Base-by-base conservation (phyloP, 1,284 basidiomycete genomes). In the Ustilago trichophora region DNA sequence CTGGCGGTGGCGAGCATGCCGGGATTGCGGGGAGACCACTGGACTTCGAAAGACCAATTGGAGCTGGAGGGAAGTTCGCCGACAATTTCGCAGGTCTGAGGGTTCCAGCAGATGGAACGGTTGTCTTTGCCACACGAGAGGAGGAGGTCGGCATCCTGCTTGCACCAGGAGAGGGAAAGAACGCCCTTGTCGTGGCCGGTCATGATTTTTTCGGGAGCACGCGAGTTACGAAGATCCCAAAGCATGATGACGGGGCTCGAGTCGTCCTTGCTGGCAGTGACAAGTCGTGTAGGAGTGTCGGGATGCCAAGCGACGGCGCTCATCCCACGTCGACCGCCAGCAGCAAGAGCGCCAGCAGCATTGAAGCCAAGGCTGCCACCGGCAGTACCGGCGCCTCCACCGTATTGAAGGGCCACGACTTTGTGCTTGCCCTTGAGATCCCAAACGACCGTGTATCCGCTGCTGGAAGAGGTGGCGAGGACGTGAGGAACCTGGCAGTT, bases 281-380 rank as follows among this genome's bases (percentile, higher is more conserved):
- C 91, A 10, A 98, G 86, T 66, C 92, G 87, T 5, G 94, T 98
- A 7, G 78, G 70, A 77, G 92, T 93, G 72, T 96, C 92, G 0
- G 95, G 95, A 83, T 97, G 94, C 95, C 95, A 99, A 58, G 91
- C 91, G 58, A 99, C 92, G 77, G 93, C 92, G 80, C 93, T 97
- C 91, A 98, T 95, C 12, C 77, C 75, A 36, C 79, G 64, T 26
- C 77, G 68, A 21, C 72, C 76, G 3, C 74, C 74, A n/a, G 74
- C 66, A 40, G 64, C 80, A 12, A 76, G 59, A 13, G 89, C 87
- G 19, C 88, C 88, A 82, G 90, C 88, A 29, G 65, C 73, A 44
- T 55, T 71, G 56, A 57, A 54, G 49, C 84, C 84, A 11, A 88
- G 86, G n/a, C 86, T 86, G 43, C 88, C 84, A 11, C 89, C 90